Evolutionary conservation across 805 yeast species (phyloP).

Genomic region (Yarrowia sp.): DNA sequence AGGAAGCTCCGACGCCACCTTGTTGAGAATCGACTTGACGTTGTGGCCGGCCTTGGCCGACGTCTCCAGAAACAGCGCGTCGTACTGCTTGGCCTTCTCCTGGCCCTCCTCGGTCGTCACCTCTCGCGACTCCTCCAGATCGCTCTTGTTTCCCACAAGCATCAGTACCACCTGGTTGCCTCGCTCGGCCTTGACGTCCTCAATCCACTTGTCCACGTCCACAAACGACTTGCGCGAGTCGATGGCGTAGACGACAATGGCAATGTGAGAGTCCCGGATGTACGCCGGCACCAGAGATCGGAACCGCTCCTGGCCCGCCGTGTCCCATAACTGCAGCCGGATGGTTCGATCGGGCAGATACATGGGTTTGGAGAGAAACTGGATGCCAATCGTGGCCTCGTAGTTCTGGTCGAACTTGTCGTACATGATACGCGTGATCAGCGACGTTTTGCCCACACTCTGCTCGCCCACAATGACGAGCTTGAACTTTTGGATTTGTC

Average conservation of each 20-base stretch:
- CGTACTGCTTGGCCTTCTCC: constrained; percentile 65
- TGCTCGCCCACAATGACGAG: constrained; percentile 97
- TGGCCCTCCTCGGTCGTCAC: constrained; percentile 91
- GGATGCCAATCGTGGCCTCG: constrained; percentile 93
- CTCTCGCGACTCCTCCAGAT: constrained; percentile 76
- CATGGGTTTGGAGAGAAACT: constrained; percentile 75
- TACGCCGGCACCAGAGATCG: constrained; percentile 92
- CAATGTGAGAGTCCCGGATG: constrained; percentile 95
- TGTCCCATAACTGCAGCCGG: constrained; percentile 94
- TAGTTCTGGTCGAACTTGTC: constrained; percentile 96
- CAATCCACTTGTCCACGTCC: constrained; percentile 86
- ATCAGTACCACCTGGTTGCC: constrained; percentile 86
- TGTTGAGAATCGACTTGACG: constrained; percentile 83
- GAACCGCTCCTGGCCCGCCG: constrained; percentile 96
- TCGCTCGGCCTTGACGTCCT: constrained; percentile 89
- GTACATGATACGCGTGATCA: constrained; percentile 96
- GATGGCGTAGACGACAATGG: constrained; percentile 92
- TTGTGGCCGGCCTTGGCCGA: constrained; percentile 94
- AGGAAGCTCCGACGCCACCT: constrained; percentile 86
- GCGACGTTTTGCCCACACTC: constrained; percentile 94
- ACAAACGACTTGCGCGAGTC: constrained; percentile 74
- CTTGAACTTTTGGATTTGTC: constrained; percentile 42
- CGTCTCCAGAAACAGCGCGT: constrained; percentile 85
- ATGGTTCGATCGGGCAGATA: constrained; percentile 94
- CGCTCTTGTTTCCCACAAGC: constrained; percentile 90